Conservation (phyloP, 306 rosid species). For the Cicer pinnatifidum region DNA sequence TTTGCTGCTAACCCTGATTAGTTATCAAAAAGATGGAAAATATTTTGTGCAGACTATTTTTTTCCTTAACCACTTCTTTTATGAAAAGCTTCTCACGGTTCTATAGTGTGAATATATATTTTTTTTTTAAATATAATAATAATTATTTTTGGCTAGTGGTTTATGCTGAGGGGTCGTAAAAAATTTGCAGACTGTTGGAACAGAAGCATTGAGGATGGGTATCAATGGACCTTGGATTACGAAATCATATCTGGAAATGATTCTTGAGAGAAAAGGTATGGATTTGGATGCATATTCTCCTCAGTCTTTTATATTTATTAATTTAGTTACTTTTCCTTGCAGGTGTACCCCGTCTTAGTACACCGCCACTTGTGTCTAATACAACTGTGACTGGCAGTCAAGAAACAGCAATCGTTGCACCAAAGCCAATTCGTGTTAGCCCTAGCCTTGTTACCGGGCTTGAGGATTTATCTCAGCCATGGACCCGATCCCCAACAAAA, state of each 20-base stretch:
- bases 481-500: slow-evolving; percentile 98
- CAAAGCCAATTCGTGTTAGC: slow-evolving; percentile 89
- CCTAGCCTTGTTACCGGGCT: slow-evolving; percentile 70
- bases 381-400: slow-evolving; percentile 58
- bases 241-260: slow-evolving; percentile 96
- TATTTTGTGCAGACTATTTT: background rate
- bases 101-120: slow-evolving; percentile 18
- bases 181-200: slow-evolving; percentile 84
- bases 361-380: slow-evolving; percentile 87
- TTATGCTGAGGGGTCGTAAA: slow-evolving; percentile 22
- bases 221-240: slow-evolving; percentile 89
- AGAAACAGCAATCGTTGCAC: slow-evolving; percentile 74
- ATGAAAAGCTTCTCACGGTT: slow-evolving; percentile 9
- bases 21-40: too few species aligned
- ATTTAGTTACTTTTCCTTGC: slow-evolving; percentile 43
- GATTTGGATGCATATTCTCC: background rate
- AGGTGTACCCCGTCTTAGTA: slow-evolving; percentile 99
- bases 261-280: slow-evolving; percentile 91
- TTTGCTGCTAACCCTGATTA: too few species aligned
- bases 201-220: slow-evolving; percentile 81
- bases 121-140: slow-evolving; percentile 14
- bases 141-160: slow-evolving; percentile 24
- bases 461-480: slow-evolving; percentile 94
- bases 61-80: background rate
- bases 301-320: too few species aligned